A percentile compares a stretch with the other conserved stretches of the same genome.
Conservation (phyloP, 2,329 filamentous ascomycete species). For the Colletotrichum euphorbiae region DNA sequence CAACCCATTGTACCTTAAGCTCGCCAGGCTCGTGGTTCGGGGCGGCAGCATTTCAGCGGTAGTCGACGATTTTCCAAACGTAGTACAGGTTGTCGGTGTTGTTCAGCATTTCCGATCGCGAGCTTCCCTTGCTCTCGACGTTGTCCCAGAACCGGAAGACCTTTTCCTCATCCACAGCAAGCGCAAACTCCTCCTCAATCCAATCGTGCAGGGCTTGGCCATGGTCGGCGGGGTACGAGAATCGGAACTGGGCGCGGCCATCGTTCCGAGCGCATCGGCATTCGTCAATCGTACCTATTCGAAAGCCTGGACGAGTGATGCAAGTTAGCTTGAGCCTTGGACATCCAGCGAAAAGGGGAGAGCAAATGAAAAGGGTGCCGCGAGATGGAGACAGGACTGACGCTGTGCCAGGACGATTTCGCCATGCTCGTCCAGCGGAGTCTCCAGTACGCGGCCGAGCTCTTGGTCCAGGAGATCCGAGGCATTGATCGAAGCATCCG, state of each 20-base stretch:
- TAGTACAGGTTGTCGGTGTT: neutral
- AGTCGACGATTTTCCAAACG: neutral
- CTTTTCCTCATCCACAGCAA: constrained; percentile 1
- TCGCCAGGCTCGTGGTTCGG: neutral
- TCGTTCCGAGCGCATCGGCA: neutral
- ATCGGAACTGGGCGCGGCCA: neutral
- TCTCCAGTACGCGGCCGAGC: neutral
- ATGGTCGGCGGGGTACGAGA: neutral
- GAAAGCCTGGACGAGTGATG: neutral
- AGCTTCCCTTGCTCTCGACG: neutral
- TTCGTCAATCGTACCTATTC: neutral
- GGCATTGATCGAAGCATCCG: neutral
- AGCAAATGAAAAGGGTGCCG: neutral
- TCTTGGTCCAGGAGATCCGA: neutral
- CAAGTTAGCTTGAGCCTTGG: neutral
- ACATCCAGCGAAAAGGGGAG: neutral
- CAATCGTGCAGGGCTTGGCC: neutral
- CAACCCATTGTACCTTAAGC: neutral
- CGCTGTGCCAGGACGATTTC: neutral
- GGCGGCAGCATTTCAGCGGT: neutral
- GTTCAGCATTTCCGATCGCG: neutral
- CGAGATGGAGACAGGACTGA: neutral
- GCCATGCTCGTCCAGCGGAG: neutral
- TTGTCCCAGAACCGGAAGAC: neutral
- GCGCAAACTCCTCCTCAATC: constrained; percentile 1